phyloP scores from a whole-genome alignment of 352 stramenopile species.

The Phytophthora pisi region DNA sequence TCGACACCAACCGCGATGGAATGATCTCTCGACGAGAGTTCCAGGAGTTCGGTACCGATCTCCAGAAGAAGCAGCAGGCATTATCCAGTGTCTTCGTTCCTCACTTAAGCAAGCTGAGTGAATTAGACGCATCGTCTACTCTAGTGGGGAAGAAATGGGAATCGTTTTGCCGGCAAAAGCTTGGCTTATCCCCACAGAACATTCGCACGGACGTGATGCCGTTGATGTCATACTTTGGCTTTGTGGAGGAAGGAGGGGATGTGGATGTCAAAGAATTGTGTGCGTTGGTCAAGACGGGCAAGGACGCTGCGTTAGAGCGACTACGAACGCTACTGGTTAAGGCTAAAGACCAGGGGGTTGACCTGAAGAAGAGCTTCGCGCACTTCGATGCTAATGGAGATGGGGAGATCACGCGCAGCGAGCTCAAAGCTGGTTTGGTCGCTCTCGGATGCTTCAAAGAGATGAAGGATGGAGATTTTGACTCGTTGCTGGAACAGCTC shows the following conservation, averaged over 20 bases:
- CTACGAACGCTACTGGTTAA: slow-evolving; percentile 35
- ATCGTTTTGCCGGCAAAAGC: slow-evolving; percentile 36
- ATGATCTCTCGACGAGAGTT: slow-evolving; percentile 68
- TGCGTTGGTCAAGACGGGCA: slow-evolving; percentile 25
- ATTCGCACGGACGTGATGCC: slow-evolving; percentile 20
- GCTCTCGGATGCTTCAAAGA: slow-evolving; percentile 58
- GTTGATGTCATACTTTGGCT: slow-evolving; percentile 38
- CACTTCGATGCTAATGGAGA: slow-evolving; percentile 78
- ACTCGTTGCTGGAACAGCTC: slow-evolving; percentile 49
- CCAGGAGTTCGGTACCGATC: slow-evolving; percentile 51
- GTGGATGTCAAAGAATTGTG: slow-evolving; percentile 40
- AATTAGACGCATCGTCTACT: slow-evolving; percentile 13
- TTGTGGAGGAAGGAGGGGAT: slow-evolving; percentile 28
- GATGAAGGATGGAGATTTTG: slow-evolving; percentile 44
- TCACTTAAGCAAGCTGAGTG: slow-evolving; percentile 27
- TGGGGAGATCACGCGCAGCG: slow-evolving; percentile 54
- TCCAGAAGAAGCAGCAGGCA: slow-evolving; percentile 40
- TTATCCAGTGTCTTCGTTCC: slow-evolving; percentile 33
- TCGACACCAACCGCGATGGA: slow-evolving; percentile 67
- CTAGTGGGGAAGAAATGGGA: slow-evolving; percentile 39
- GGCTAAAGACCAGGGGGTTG: slow-evolving; percentile 48
- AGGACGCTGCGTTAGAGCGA: slow-evolving; percentile 14
- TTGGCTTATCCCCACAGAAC: slow-evolving; percentile 33
- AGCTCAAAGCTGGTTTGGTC: slow-evolving; percentile 58
- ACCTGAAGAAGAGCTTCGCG: slow-evolving; percentile 53